A percentile compares a stretch with the other conserved stretches of the same genome.
phyloP scores from a whole-genome alignment of 192 early-diverging fungal genomes.

The Coemansia sp. region DNA sequence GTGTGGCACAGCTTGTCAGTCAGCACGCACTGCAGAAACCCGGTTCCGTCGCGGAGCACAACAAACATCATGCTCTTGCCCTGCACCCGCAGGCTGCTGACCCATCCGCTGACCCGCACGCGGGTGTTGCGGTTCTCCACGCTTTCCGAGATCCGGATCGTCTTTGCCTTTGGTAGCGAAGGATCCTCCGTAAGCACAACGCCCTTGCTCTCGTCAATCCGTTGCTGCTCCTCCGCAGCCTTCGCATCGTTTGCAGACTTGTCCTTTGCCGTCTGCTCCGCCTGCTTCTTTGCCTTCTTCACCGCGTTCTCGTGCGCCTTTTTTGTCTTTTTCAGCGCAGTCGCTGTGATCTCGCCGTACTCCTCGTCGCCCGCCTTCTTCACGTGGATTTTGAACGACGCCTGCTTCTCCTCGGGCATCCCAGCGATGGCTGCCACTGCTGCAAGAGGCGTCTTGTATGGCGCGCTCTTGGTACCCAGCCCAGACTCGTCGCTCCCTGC shows the following conservation, averaged over 20 bases:
- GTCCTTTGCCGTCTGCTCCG: conserved; percentile 68
- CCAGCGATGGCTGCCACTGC: conserved; percentile 65
- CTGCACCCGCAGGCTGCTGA: conserved; percentile 91
- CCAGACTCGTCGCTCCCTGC: conserved; percentile 81
- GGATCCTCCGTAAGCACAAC: conserved; percentile 73
- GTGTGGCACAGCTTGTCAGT: conserved; percentile 89
- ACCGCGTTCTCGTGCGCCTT: conserved; percentile 64
- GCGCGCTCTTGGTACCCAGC: conserved; percentile 67
- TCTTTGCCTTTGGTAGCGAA: conserved; percentile 69
- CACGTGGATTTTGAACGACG: conserved; percentile 61
- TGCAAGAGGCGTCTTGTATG: conserved; percentile 74
- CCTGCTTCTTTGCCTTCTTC: conserved; percentile 80
- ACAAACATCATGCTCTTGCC: conserved; percentile 97
- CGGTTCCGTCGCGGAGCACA: conserved; percentile 91
- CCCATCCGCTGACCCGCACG: conserved; percentile 92
- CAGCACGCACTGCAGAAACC: conserved; percentile 91
- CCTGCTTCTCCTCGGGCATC: conserved; percentile 44
- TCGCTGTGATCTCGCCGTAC: conserved; percentile 76
- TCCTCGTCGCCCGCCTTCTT: conserved; percentile 72
- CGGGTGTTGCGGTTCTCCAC: conserved; percentile 69
- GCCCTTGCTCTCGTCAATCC: conserved; percentile 83
- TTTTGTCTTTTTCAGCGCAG: conserved; percentile 91
- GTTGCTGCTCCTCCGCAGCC: conserved; percentile 71
- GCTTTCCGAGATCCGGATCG: conserved; percentile 78
- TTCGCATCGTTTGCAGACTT: conserved; percentile 58